phyloP scores from a whole-genome alignment of 768 basidiomycete species.

The Podaxis sp. region DNA sequence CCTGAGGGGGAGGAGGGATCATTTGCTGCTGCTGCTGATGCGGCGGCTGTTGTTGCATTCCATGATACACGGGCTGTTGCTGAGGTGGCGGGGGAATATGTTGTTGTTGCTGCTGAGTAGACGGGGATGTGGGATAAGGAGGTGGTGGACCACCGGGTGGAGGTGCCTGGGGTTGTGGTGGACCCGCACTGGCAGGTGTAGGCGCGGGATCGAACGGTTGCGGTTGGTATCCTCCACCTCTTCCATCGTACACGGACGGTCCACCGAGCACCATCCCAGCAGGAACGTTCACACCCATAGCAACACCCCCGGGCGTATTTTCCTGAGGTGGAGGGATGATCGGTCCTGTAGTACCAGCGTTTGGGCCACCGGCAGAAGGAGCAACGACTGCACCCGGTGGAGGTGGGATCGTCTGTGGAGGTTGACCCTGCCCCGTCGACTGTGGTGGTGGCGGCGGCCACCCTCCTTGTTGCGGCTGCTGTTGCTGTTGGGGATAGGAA shows the following conservation, averaged over 20 bases:
- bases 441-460: constrained; percentile 32
- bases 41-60: constrained; percentile 19
- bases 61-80: constrained; percentile 14
- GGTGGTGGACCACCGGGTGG: constrained; percentile 15
- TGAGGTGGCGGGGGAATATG: constrained; percentile 20
- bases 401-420: constrained; percentile 33
- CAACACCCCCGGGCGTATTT: constrained; percentile 12
- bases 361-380: constrained; percentile 15
- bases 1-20: constrained; percentile 18
- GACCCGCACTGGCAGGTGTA: constrained; percentile 17
- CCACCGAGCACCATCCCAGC: constrained; percentile 22
- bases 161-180: constrained; percentile 20
- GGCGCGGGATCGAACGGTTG: constrained; percentile 19
- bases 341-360: neutral
- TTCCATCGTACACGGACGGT: constrained; percentile 31
- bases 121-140: constrained; percentile 11
- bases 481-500: constrained; percentile 6
- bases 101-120: constrained; percentile 15
- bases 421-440: neutral
- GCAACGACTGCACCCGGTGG: constrained; percentile 27
- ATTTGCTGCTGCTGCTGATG: constrained; percentile 21
- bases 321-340: constrained; percentile 12
- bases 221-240: constrained; percentile 27
- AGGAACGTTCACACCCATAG: constrained; percentile 19
- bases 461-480: constrained; percentile 16